A percentile compares a stretch with the other conserved stretches of the same genome.
phyloP scores from a whole-genome alignment of 2,329 filamentous ascomycete genomes.

The Phialocephala sp. region DNA sequence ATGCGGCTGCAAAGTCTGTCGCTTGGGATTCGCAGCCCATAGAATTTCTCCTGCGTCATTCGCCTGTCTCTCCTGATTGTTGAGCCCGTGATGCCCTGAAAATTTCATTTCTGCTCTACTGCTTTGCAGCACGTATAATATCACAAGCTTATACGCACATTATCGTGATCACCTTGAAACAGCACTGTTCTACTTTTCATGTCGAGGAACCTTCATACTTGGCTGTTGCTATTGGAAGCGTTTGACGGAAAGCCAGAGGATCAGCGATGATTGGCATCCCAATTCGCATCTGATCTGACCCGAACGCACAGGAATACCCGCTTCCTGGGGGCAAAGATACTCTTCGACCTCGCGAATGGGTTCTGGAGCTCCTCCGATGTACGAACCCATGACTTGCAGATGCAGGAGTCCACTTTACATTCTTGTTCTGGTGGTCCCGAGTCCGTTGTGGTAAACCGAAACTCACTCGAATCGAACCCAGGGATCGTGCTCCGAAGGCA shows the following conservation, averaged over 20 bases:
- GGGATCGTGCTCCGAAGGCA: not conserved
- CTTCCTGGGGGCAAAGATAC: conserved; percentile 12
- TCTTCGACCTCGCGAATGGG: conserved; percentile 15
- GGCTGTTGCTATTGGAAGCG: not conserved
- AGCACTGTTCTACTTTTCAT: not conserved
- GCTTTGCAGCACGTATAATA: not conserved
- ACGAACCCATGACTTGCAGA: conserved; percentile 30
- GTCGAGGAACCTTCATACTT: not conserved
- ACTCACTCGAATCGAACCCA: conserved; percentile 5
- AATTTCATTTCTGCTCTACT: not conserved
- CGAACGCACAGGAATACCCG: not conserved
- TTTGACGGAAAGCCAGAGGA: conserved; percentile 3
- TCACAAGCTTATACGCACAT: conserved; percentile 5
- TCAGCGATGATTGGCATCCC: conserved; percentile 13
- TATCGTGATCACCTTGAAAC: not conserved
- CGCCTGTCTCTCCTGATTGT: conserved; percentile 5
- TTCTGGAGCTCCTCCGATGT: conserved; percentile 24
- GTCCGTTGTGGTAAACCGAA: not conserved
- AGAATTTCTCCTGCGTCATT: conserved; percentile 19
- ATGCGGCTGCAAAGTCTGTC: conserved; percentile 32
- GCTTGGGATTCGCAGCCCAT: conserved; percentile 10
- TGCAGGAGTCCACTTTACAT: conserved; percentile 18
- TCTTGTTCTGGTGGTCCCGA: conserved; percentile 3
- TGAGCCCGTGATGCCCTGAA: conserved; percentile 10
- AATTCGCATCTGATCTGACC: conserved; percentile 19